These are phyloP conservation scores for Monotropa hypopitys DNA, from an alignment of 179 eudicot species.

Conservation along the genomic window DNA sequence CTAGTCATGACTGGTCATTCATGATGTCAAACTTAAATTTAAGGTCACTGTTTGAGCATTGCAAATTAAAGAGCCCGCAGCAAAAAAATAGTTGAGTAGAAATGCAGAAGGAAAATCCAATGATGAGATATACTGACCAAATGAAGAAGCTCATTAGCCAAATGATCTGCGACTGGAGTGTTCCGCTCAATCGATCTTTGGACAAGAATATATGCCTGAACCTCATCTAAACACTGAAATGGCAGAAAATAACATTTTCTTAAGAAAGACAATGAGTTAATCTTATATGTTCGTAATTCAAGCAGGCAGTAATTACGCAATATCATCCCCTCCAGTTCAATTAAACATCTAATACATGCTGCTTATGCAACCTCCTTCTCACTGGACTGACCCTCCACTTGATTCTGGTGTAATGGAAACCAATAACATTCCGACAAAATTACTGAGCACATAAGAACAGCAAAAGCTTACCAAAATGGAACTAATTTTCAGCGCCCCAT, in stretches of 20 bases:
- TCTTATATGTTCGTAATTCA: neutral
- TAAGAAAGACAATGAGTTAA: neutral
- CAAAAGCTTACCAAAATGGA: constrained; percentile 34
- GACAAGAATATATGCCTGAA: constrained; percentile 78
- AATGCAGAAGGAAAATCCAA: neutral
- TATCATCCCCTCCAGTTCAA: neutral
- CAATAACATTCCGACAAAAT: constrained; percentile 3
- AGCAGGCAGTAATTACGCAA: neutral
- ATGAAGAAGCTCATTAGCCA: constrained; percentile 36
- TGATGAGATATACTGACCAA: constrained; percentile 42
- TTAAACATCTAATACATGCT: neutral
- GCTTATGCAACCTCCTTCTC: neutral
- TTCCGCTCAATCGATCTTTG: constrained; percentile 40
- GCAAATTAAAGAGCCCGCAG: neutral
- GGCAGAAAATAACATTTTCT: constrained; percentile 5
- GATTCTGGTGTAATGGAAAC: neutral
- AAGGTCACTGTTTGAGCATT: neutral
- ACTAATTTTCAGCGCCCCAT: constrained; percentile 65
- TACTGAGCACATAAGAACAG: neutral
- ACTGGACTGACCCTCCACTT: neutral
- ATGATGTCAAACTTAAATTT: neutral
- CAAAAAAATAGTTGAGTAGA: neutral
- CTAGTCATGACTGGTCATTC: neutral
- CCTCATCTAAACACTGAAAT: constrained; percentile 77
- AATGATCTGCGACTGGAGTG: constrained; percentile 19